A percentile compares a stretch with the other conserved stretches of the same genome.
Conservation (phyloP, 164 flowering plant species). For the Kingdonia uniflora region DNA sequence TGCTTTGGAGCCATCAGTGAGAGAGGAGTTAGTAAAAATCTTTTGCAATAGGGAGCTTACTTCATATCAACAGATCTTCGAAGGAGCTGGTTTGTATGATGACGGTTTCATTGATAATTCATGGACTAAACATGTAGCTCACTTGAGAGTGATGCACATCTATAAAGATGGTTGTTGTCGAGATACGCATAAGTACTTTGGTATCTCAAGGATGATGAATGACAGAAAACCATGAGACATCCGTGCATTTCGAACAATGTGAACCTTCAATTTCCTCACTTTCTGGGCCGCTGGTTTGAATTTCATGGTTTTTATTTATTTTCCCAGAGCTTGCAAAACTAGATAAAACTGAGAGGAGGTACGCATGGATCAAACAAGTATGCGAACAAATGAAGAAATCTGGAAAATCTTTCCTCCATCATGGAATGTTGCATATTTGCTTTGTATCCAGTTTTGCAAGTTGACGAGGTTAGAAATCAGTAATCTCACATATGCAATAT, state of each 20-base stretch:
- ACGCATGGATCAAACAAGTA: conserved; percentile 97
- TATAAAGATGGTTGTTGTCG: no score
- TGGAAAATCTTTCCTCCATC: conserved; percentile 92
- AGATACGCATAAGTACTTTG: no score
- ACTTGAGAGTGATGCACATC: no score
- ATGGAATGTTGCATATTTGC: conserved; percentile 91
- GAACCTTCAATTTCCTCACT: no score
- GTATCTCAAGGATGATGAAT: no score
- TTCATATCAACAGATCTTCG: conserved; percentile 92
- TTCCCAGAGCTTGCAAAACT: conserved; percentile 75
- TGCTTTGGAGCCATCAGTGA: conserved; percentile 94
- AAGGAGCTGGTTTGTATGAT: conserved; percentile 83
- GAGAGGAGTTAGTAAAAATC: conserved; percentile 89
- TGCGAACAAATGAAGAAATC: conserved; percentile 93
- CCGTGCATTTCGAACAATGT: no score
- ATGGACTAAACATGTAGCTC: not conserved
- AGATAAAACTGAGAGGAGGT: conserved; percentile 92
- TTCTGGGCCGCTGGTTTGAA: no score
- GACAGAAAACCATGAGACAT: no score
- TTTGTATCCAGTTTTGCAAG: conserved; percentile 95
- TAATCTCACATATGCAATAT: no score
- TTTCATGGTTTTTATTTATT: not conserved
- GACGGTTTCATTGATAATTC: not conserved
- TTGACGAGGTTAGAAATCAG: conserved; percentile 67
- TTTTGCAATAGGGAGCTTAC: conserved; percentile 93